Evolutionary conservation across 225 moss, liverwort and hornwort genomes (phyloP), one percentile per base, ranked within the genome.

Genomic region (Takakia lepidozioides): DNA sequence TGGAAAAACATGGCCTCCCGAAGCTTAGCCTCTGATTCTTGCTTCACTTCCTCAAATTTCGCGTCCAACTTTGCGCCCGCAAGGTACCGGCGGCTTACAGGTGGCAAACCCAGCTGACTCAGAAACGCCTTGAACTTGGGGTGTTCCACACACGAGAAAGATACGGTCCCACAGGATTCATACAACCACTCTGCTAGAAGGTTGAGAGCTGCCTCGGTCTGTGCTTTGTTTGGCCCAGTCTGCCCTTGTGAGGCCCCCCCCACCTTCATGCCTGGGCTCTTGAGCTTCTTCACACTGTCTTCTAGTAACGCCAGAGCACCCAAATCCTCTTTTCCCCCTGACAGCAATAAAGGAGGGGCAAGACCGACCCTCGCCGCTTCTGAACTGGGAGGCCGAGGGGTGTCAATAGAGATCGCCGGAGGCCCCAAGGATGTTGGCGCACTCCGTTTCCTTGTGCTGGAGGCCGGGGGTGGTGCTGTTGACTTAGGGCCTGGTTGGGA

Each of bases 91-190:
- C 91, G 60, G 48, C 83, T 83, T 30, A 91, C 81, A 8, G 81
- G 68, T 2, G 91, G 91, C 21, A 91, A 70, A 14, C 91, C 91
- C 38, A 91, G 82, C 54, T 86, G 83, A 5, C 51, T 65, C 3
- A 91, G 70, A 49, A 91, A 91, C 16, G 81, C 78, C 57, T 86
- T 91, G 51, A 91, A 91, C 76, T 91, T 91, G 29, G 91, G 91
- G 51, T 91, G 91, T 68, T 91, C 91, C 17, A 91, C 83, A 32
- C 86, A 91, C 5, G 91, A 91, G 56, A 91, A 84, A 2, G 91
- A 84, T 1, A 91, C 86, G 2, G 78, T 81, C 0, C 86, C 91
- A 30, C 91, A 91, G 1, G 84, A 81, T 64, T 91, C 91, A 29
- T 91, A 91, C 4, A 91, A 61, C 91, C 91, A 91, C 39, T 91